Evolutionary conservation across 2,329 filamentous ascomycete species (phyloP).

Genomic region (Venturia effusa): DNA sequence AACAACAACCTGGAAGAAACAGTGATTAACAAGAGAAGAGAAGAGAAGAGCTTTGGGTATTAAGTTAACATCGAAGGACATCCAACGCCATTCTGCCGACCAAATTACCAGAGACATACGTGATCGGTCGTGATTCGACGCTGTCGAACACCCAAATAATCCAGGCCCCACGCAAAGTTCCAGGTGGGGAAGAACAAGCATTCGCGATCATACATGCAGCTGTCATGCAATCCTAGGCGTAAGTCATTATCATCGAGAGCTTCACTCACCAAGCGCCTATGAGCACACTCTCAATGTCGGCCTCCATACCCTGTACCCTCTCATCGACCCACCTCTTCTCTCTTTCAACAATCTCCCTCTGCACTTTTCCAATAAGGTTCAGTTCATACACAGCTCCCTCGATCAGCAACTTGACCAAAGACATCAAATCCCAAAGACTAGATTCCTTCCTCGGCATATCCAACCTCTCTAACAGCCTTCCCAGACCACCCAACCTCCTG

Average conservation of each 20-base stretch:
- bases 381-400: conserved; percentile 24
- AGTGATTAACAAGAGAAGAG: too few relatives aligned
- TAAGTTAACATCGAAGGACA: too few relatives aligned
- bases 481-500: conserved; percentile 23
- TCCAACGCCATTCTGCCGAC: too few relatives aligned
- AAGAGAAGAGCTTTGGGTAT: too few relatives aligned
- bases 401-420: conserved; percentile 21
- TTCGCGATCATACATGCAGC: too few relatives aligned
- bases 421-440: conserved; percentile 25
- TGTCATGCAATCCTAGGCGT: too few relatives aligned
- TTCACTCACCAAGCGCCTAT: background rate
- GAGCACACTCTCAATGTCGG: conserved; percentile 1
- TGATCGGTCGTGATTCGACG: too few relatives aligned
- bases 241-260: background rate
- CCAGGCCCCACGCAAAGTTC: too few relatives aligned
- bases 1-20: too few relatives aligned
- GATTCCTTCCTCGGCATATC: conserved; percentile 15
- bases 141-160: too few relatives aligned
- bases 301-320: background rate
- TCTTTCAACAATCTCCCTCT: conserved; percentile 20
- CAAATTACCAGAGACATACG: too few relatives aligned
- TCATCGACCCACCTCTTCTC: conserved; percentile 27
- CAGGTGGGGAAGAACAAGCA: too few relatives aligned
- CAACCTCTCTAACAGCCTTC: conserved; percentile 23
- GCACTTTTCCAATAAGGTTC: conserved; percentile 23